Conservation (phyloP, 2,329 filamentous ascomycete genomes). For the Bimuria novae-zelandiae region DNA sequence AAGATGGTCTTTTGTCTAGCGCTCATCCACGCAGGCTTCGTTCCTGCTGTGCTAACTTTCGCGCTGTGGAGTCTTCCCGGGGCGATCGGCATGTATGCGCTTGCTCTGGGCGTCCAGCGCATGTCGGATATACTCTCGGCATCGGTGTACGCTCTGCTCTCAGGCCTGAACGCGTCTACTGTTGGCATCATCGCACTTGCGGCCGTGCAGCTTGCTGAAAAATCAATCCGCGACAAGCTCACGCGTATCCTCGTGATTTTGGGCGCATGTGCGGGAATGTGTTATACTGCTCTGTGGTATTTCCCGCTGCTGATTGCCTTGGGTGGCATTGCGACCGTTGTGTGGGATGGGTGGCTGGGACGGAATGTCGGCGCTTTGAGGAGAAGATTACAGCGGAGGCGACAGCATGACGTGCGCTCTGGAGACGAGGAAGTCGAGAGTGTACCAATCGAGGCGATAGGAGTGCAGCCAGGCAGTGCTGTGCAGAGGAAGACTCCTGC, state of each 20-base stretch:
- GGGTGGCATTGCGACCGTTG: slow-evolving; percentile 58
- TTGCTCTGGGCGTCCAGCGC: slow-evolving; percentile 67
- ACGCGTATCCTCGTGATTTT: slow-evolving; percentile 68
- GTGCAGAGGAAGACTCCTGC: neutral
- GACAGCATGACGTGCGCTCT: slow-evolving; percentile 22
- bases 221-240: slow-evolving; percentile 68
- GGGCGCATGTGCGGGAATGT: slow-evolving; percentile 65
- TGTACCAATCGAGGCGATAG: neutral
- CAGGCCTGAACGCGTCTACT: slow-evolving; percentile 72
- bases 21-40: slow-evolving; percentile 63
- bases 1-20: slow-evolving; percentile 73
- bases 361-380: slow-evolving; percentile 42
- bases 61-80: slow-evolving; percentile 71
- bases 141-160: slow-evolving; percentile 70
- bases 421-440: slow-evolving; percentile 36
- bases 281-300: slow-evolving; percentile 77
- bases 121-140: slow-evolving; percentile 63
- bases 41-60: slow-evolving; percentile 62
- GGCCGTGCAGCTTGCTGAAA: slow-evolving; percentile 68
- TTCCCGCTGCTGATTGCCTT: slow-evolving; percentile 67
- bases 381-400: slow-evolving; percentile 24
- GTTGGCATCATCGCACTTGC: slow-evolving; percentile 74
- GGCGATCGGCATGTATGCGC: slow-evolving; percentile 70
- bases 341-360: slow-evolving; percentile 63
- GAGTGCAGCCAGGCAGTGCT: neutral